Evolutionary conservation across 371 early-diverging fungal genomes (phyloP).

Genomic region (Mortierella sp.): DNA sequence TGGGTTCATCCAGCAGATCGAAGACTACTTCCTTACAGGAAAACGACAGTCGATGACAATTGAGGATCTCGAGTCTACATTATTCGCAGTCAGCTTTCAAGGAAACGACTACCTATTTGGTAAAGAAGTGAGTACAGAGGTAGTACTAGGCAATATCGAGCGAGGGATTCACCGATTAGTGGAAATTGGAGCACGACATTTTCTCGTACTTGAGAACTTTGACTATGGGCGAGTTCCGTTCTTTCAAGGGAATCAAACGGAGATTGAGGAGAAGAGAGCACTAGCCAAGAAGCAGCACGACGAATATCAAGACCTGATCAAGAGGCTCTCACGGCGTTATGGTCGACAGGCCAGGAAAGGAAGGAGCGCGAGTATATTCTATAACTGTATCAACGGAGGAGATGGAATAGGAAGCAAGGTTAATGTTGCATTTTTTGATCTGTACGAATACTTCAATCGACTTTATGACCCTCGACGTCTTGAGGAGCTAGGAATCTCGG

Average conservation of each 20-base stretch:
- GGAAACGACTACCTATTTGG: conserved; percentile 50
- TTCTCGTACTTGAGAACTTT: conserved; percentile 36
- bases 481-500: conserved; percentile 26
- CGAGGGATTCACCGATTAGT: conserved; percentile 35
- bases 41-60: background rate
- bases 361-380: background rate
- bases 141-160: conserved; percentile 30
- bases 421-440: conserved; percentile 45
- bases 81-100: conserved; percentile 34
- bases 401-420: background rate
- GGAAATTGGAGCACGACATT: conserved; percentile 24
- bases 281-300: conserved; percentile 17
- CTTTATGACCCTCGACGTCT: conserved; percentile 15
- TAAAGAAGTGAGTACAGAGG: conserved; percentile 1
- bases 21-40: conserved; percentile 10
- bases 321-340: conserved; percentile 15
- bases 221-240: conserved; percentile 29
- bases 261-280: conserved; percentile 10
- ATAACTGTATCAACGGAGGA: conserved; percentile 4
- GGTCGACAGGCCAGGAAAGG: conserved; percentile 7
- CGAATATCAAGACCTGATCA: conserved; percentile 19
- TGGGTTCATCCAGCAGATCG: conserved; percentile 52
- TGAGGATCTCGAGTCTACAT: conserved; percentile 11
- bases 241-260: conserved; percentile 21
- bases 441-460: conserved; percentile 6